A percentile compares a stretch with the other conserved stretches of the same genome.
Conservation (phyloP, 345 rosid species). For the Reutealis trisperma region DNA sequence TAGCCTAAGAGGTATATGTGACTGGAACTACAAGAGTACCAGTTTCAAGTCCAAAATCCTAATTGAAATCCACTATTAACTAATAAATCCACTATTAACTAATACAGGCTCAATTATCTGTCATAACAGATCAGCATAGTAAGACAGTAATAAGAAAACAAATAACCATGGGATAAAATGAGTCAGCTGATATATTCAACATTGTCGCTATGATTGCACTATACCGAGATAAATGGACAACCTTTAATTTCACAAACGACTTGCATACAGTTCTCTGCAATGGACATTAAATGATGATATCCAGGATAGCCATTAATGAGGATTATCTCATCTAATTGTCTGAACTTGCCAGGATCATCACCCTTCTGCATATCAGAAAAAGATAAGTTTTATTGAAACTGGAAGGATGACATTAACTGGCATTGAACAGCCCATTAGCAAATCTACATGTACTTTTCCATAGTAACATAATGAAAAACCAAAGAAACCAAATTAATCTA, state of each 20-base stretch:
- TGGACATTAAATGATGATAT: slow-evolving; percentile 55
- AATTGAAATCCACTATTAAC: neutral
- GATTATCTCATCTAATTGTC: slow-evolving; percentile 82
- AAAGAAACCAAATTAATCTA: neutral
- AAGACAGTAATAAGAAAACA: neutral
- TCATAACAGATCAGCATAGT: neutral
- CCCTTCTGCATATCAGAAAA: slow-evolving; percentile 55
- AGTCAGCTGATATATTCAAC: neutral
- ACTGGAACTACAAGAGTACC: neutral
- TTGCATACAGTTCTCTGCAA: slow-evolving; percentile 74
- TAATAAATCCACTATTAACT: neutral
- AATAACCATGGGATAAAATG: neutral
- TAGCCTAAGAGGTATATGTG: neutral
- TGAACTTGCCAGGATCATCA: slow-evolving; percentile 80
- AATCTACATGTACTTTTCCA: neutral
- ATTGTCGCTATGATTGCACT: slow-evolving; percentile 5
- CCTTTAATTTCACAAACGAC: slow-evolving; percentile 89
- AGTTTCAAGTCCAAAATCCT: neutral
- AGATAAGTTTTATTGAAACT: neutral
- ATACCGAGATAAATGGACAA: slow-evolving; percentile 21
- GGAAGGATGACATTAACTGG: neutral
- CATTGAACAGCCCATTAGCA: neutral
- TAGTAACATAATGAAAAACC: neutral
- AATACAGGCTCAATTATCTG: neutral
- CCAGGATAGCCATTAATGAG: slow-evolving; percentile 66